Conservation (phyloP, 257 asterid genomes). For the Solanum bulbocastanum region DNA sequence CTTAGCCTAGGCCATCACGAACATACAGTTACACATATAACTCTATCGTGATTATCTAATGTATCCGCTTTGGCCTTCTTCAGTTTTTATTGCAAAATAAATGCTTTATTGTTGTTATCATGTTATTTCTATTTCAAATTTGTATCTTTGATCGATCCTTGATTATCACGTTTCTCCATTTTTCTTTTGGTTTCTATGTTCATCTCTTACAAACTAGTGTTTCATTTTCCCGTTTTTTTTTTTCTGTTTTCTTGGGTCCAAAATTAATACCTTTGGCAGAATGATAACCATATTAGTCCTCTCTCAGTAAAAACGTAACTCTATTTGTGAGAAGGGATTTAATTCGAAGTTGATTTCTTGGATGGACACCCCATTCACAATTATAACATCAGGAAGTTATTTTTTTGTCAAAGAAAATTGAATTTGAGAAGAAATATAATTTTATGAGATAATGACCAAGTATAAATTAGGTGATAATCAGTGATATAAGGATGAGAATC, state of each 20-base stretch:
- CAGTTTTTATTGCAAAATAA: neutral
- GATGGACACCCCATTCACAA: too few relatives aligned
- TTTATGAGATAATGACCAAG: too few relatives aligned
- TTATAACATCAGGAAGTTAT: too few relatives aligned
- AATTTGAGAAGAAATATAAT: too few relatives aligned
- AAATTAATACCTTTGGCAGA: neutral
- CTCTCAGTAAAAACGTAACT: neutral
- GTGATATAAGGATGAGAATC: too few relatives aligned
- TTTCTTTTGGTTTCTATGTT: neutral
- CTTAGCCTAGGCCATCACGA: neutral
- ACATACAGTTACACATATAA: neutral
- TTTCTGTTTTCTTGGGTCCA: neutral
- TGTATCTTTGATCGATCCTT: neutral
- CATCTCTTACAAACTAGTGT: neutral
- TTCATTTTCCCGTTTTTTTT: neutral
- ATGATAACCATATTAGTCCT: neutral
- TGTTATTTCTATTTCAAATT: neutral
- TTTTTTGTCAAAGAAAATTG: too few relatives aligned
- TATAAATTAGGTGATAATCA: too few relatives aligned
- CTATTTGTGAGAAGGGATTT: too few relatives aligned
- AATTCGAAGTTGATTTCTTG: too few relatives aligned
- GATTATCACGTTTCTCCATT: neutral
- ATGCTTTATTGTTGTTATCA: neutral
- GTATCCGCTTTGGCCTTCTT: neutral
- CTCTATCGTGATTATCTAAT: neutral